These are phyloP conservation scores for Malania oleifera DNA, from an alignment of 164 flowering plant species.

Conservation along the genomic window DNA sequence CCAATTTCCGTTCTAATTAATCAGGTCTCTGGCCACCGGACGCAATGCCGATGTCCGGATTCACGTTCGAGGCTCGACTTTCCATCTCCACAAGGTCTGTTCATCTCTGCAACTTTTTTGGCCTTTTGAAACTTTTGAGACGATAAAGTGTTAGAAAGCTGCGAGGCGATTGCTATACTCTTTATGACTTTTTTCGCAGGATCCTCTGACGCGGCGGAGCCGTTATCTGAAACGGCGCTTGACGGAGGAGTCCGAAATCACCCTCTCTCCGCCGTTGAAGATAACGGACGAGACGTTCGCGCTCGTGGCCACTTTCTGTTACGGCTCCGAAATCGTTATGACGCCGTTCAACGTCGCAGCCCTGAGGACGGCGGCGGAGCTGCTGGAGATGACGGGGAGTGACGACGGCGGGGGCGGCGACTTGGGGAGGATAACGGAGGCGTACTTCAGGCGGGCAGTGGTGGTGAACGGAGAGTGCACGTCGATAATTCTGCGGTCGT, in stretches of 20 bases:
- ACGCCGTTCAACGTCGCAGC: conserved; percentile 69
- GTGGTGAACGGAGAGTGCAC: conserved; percentile 41
- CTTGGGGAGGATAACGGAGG: conserved; percentile 44
- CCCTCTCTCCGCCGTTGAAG: conserved; percentile 50
- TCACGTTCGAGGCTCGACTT: conserved; percentile 44
- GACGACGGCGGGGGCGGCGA: conserved; percentile 23
- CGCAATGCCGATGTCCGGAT: conserved; percentile 39
- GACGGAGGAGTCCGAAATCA: conserved; percentile 29
- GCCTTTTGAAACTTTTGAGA: too few species aligned
- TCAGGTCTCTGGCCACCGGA: conserved; percentile 44
- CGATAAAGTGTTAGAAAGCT: too few species aligned
- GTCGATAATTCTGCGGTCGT: conserved; percentile 40
- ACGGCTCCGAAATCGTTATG: conserved; percentile 34
- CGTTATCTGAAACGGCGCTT: conserved; percentile 53
- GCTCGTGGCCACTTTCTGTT: conserved; percentile 54
- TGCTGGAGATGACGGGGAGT: conserved; percentile 55
- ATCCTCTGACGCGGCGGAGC: conserved; percentile 42
- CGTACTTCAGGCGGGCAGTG: conserved; percentile 45
- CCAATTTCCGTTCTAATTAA: neutral
- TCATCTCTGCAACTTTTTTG: neutral
- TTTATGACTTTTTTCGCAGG: conserved; percentile 27
- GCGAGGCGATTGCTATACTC: too few species aligned
- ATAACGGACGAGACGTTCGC: conserved; percentile 66
- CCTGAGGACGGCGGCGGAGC: conserved; percentile 52
- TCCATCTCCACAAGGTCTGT: conserved; percentile 65